These are phyloP conservation scores for Aspergillus neoniger DNA, from an alignment of 2,329 filamentous ascomycete genomes.

Conservation along the genomic window DNA sequence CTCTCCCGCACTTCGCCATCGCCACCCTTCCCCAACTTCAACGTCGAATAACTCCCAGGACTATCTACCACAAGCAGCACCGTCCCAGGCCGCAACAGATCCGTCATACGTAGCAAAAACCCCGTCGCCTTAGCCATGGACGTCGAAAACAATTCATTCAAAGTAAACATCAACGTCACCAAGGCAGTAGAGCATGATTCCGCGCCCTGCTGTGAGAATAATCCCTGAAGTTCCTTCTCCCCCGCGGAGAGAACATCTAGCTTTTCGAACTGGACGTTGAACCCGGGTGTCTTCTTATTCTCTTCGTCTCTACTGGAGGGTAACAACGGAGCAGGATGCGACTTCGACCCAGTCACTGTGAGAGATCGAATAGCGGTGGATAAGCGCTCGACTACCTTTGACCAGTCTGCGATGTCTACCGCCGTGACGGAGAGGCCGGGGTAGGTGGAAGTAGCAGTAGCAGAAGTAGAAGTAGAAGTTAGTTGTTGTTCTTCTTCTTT, in stretches of 20 bases:
- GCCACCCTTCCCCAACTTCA: conserved; percentile 63
- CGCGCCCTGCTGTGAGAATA: conserved; percentile 22
- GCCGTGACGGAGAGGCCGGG: conserved; percentile 56
- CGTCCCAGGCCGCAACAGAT: conserved; percentile 58
- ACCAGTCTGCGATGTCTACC: conserved; percentile 85
- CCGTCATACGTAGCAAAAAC: conserved; percentile 71
- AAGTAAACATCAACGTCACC: conserved; percentile 85
- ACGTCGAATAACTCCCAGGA: conserved; percentile 87
- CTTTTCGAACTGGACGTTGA: conserved; percentile 49
- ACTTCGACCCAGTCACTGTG: conserved; percentile 30
- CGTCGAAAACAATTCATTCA: conserved; percentile 89
- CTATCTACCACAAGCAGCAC: conserved; percentile 86
- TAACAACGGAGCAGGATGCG: conserved; percentile 33
- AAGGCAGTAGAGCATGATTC: conserved; percentile 48
- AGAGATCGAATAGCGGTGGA: conserved; percentile 53
- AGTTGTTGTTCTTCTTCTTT: background rate
- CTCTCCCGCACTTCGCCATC: conserved; percentile 34
- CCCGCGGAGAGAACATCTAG: conserved; percentile 53
- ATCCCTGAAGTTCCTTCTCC: conserved; percentile 40
- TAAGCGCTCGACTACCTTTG: conserved; percentile 61
- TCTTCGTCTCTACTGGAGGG: background rate
- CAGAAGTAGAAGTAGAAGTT: background rate
- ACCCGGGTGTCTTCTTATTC: background rate
- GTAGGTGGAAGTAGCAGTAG: background rate
- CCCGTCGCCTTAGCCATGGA: conserved; percentile 74